Evolutionary conservation across 129 eudicot species (phyloP), one percentile per base, ranked within the genome.

Genomic region (Logfia minima): DNA sequence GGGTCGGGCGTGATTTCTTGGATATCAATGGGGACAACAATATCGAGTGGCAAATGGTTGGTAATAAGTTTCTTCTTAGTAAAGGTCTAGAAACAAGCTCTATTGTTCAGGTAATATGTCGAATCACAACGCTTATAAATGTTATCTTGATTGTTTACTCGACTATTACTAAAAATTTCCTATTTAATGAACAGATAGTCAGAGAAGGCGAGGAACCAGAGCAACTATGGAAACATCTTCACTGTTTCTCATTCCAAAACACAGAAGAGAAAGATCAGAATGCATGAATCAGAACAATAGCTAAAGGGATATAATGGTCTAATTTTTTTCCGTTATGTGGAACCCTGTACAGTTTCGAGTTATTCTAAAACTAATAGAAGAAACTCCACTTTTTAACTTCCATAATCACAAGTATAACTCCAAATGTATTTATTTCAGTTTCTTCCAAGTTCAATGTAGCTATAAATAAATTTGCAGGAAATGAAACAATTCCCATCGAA

Each of bases 131-230:
- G 39, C 52, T 45, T 26, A 53, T 19, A 65, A 63, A 48, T 29
- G 52, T 43, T 35, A 66, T 16, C 6, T 66, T 37, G 7, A 8
- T 61, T 53, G 37, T 71, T 61, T 65, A 6, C 21, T 79, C 26
- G 10, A 66, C 17, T 74, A 21, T 74, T 74, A 35, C 65, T 80
- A 28, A 80, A 56, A 56, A 37, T 16, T 8, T 13, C 56, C n/a
- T 68, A 39, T 39, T 17, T 67, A 75, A 26, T 21, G 1, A 59
- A 81, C 84, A 81, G 84, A 17, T 81, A 68, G 80, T 81, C 26
- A 81, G 51, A 75, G 84, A 81, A 68, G 84, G 84, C 11, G 80
- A 81, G 13, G 84, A 81, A 75, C 84, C 84, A 22, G 84, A 81
- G 29, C 71, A 75, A 68, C 76, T 81, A 68, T 81, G 84, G 84